These are phyloP conservation scores for Niebla homalea DNA, from an alignment of 495 filamentous ascomycete species.

Conservation along the genomic window DNA sequence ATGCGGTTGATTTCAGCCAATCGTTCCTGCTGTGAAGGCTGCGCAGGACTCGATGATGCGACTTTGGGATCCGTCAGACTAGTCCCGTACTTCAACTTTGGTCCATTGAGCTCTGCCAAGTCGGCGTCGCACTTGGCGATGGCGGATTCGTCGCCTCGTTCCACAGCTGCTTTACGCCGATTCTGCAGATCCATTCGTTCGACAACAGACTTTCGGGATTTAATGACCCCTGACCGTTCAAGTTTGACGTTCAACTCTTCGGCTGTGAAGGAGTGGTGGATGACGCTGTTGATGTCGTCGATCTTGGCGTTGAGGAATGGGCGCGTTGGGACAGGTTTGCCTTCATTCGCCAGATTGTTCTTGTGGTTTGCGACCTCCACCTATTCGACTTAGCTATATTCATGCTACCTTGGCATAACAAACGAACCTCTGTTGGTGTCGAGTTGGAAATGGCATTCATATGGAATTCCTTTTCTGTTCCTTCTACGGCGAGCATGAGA, in stretches of 20 bases:
- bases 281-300: conserved; percentile 64
- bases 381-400: conserved; percentile 32
- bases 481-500: conserved; percentile 58
- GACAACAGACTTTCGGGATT: conserved; percentile 44
- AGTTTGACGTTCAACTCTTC: conserved; percentile 69
- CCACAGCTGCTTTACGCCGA: conserved; percentile 50
- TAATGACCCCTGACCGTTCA: conserved; percentile 47
- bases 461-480: conserved; percentile 62
- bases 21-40: conserved; percentile 52
- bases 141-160: conserved; percentile 45
- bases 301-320: conserved; percentile 54
- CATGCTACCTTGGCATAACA: background rate
- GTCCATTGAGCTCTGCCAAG: conserved; percentile 51
- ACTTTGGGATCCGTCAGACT: conserved; percentile 34
- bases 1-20: conserved; percentile 61
- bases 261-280: conserved; percentile 66
- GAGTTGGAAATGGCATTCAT: conserved; percentile 43
- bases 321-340: conserved; percentile 54
- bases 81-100: conserved; percentile 56
- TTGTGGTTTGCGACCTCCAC: conserved; percentile 75
- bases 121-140: conserved; percentile 49
- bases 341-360: conserved; percentile 55
- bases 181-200: conserved; percentile 50
- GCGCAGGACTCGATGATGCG: conserved; percentile 27
- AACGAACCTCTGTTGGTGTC: conserved; percentile 7